Evolutionary conservation across 306 rosid species (phyloP), one percentile per base, ranked within the genome.

Genomic region (Lotus japonicus): DNA sequence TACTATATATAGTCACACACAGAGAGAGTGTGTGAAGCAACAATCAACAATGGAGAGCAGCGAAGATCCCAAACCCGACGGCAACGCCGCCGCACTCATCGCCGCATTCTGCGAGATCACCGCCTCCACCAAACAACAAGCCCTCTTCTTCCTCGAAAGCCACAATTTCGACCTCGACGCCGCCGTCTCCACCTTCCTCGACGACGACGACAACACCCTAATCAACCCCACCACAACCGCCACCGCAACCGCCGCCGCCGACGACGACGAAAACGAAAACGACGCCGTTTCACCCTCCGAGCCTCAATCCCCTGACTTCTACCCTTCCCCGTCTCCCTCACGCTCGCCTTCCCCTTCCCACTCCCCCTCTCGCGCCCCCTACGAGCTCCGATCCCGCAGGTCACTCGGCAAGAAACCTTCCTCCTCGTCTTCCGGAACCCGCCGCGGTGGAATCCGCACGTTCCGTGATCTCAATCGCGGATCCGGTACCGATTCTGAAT

Each of bases 91-190:
- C 11, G 64, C 64, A 2, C 71, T 86, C n/a, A 26, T 90, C 74
- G 41, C 45, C 23, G 76, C 98, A 36, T 94, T 94, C 95, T 55
- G 84, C 65, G 97, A 94, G 66, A 84, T 94, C 89, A 87, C 98
- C 46, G 79, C 90, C 6, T 76, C 96, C 42, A 62, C 98, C 16
- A 78, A 72, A 14, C 85, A 86, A 63, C 97, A 86, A 77, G 98
- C 97, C 39, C 64, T 71, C 38, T 88, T 88, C 90, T 94, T 80
- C 84, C 83, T 94, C 16, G 98, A 94, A 26, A 74, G 82, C 77
- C 97, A 90, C 77, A 88, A 88, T 49, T 94, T 85, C 83, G 92
- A 88, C 72, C 96, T 94, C 44, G 96, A 94, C 73, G 87, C 96
- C 45, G 98, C 98, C 82, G 89, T 94, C 60, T 81, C 96, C 0